phyloP scores from a whole-genome alignment of 176 grass and related monocot species.

The Otatea glauca region DNA sequence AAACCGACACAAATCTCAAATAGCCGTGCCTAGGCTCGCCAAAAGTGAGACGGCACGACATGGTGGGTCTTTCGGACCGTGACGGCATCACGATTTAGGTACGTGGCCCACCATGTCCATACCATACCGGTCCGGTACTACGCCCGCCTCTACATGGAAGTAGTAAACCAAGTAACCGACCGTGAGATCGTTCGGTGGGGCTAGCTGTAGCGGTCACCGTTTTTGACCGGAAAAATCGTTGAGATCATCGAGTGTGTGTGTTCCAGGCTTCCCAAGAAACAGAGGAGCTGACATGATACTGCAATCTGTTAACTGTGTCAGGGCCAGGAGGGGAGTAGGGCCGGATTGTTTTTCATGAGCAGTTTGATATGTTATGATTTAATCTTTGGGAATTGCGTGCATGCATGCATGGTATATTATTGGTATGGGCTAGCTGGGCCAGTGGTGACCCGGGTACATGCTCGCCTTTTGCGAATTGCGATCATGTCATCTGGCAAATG shows the following conservation, averaged over 20 bases:
- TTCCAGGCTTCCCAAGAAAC: neutral
- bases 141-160: no score
- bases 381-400: neutral
- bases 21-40: no score
- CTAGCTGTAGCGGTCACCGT: neutral
- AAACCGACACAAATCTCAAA: no score
- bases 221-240: constrained; percentile 1
- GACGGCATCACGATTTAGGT: no score
- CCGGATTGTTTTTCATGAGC: neutral
- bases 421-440: neutral
- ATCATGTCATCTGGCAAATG: constrained; percentile 26
- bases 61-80: no score
- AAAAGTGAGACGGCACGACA: no score
- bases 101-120: no score
- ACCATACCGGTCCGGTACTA: no score
- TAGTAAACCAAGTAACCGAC: no score
- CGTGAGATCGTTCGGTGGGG: neutral
- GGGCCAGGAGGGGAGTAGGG: neutral
- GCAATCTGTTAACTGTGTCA: neutral
- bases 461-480: neutral
- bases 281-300: neutral
- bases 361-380: neutral
- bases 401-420: neutral
- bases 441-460: neutral
- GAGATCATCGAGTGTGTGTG: neutral